These are phyloP conservation scores for Odontarrhena argentea DNA, from an alignment of 345 rosid genomes.

Conservation along the genomic window DNA sequence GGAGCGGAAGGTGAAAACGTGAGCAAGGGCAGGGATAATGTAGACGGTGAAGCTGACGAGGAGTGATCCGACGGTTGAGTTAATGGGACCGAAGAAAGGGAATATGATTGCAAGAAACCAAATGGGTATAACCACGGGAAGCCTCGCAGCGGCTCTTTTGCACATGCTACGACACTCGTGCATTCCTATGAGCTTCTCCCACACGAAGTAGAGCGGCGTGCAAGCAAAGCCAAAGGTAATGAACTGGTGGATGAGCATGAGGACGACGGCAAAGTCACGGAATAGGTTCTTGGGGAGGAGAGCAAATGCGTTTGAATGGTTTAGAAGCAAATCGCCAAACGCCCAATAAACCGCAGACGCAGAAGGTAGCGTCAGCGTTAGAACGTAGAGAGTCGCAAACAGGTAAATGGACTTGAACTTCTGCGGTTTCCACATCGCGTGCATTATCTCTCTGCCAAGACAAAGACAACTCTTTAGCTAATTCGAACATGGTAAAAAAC, in stretches of 20 bases:
- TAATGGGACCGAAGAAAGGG: slow-evolving; percentile 97
- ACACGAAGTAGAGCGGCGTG: slow-evolving; percentile 92
- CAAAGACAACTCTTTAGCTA: not conserved
- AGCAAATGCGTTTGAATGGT: slow-evolving; percentile 93
- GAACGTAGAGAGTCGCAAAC: slow-evolving; percentile 78
- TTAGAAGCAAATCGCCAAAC: slow-evolving; percentile 91
- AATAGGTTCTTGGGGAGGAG: slow-evolving; percentile 73
- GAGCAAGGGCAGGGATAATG: slow-evolving; percentile 94
- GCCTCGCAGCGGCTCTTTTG: slow-evolving; percentile 89
- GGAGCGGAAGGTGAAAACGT: slow-evolving; percentile 85
- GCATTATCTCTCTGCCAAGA: slow-evolving; percentile 85
- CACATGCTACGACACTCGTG: slow-evolving; percentile 94
- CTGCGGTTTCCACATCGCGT: slow-evolving; percentile 99
- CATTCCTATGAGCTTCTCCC: slow-evolving; percentile 99
- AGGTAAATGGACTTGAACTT: slow-evolving; percentile 93
- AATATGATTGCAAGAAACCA: slow-evolving; percentile 95
- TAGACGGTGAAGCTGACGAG: slow-evolving; percentile 99
- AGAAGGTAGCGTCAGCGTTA: slow-evolving; percentile 94
- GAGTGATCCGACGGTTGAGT: slow-evolving; percentile 94
- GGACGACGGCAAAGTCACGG: slow-evolving; percentile 89
- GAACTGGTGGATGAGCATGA: slow-evolving; percentile 98
- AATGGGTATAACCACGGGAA: slow-evolving; percentile 92
- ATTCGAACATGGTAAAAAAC: not conserved
- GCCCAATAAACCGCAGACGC: slow-evolving; percentile 98
- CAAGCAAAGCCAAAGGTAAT: slow-evolving; percentile 97